phyloP scores from a whole-genome alignment of 345 rosid genomes.

The Syzygium aromaticum region DNA sequence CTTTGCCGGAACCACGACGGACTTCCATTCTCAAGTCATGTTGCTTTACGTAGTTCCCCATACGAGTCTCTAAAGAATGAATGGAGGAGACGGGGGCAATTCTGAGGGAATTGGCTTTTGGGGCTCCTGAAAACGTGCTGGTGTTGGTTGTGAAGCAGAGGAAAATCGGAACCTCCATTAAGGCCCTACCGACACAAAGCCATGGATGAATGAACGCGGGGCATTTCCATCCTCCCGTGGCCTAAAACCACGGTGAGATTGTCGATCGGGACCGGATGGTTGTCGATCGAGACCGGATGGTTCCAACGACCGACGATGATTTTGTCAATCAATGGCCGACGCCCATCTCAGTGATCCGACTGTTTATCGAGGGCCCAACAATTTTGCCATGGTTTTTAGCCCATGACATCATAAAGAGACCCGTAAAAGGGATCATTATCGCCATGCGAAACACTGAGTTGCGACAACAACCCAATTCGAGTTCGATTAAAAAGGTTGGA shows the following conservation, averaged over 20 bases:
- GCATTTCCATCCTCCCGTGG: background rate
- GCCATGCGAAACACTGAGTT: background rate
- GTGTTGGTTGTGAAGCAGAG: background rate
- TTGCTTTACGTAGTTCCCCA: background rate
- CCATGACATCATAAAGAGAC: fast-evolving
- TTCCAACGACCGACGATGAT: too few species aligned
- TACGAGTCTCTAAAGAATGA: fast-evolving
- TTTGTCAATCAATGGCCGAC: background rate
- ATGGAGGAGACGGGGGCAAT: background rate
- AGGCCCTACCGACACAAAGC: background rate
- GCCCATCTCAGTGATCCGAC: background rate
- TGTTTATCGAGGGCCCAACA: background rate
- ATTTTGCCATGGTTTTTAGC: background rate
- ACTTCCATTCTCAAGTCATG: background rate
- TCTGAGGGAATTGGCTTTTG: background rate
- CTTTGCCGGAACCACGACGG: background rate
- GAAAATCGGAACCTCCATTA: background rate
- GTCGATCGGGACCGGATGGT: background rate
- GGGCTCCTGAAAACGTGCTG: background rate
- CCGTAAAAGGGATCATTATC: background rate
- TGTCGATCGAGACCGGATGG: background rate
- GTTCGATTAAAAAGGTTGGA: background rate
- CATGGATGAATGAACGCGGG: background rate
- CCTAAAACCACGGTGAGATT: background rate
- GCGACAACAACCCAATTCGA: too few species aligned